Base-by-base conservation (phyloP, 2,329 filamentous ascomycete species). In the Colletotrichum higginsianum region DNA sequence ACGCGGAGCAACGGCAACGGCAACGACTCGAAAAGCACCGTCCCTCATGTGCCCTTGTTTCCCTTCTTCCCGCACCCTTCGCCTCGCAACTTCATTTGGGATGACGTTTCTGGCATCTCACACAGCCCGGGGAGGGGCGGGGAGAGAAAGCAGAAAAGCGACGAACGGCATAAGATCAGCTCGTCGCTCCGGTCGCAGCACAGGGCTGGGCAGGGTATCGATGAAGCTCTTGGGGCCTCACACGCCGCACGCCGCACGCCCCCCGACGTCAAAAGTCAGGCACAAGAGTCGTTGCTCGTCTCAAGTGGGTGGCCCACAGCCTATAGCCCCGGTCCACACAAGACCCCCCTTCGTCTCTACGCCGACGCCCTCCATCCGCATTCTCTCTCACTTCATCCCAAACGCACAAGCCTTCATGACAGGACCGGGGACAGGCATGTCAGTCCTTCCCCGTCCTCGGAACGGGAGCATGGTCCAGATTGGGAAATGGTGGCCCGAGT, bases 141-240 rank as follows among this genome's bases (percentile, higher is more conserved):
- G 26, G 4, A 4, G 4, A 4, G 26, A 26, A 61, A 42, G 66
- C 61, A 72, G 69, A 72, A 71, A 26, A 26, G 65, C 66, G 69
- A 72, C 61, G 69, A 72, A 72, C 69, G 69, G 69, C 69, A 72
- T 72, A 69, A 85, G 80, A 84, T 82, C 80, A 83, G 76, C 81
- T 83, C 76, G 80, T 79, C 80, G 81, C 82, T 84, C 84, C 84
- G 83, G 84, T 85, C 83, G 81, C 82, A 72, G 83, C 81, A 81
- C 69, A 72, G 66, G 69, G 69, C 69, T 72, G 69, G 69, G 26
- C 61, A 72, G 60, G 74, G 74, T 71, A 71, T 74, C 75, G 75
- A 80, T 80, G 80, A 72, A 72, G 69, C 69, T 69, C 69, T 69
- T 72, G 66, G 75, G 77, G 78, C 79, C 78, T 76, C 79, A 78